Evolutionary conservation across 345 rosid genomes (phyloP).

Genomic region (Salix caprea): DNA sequence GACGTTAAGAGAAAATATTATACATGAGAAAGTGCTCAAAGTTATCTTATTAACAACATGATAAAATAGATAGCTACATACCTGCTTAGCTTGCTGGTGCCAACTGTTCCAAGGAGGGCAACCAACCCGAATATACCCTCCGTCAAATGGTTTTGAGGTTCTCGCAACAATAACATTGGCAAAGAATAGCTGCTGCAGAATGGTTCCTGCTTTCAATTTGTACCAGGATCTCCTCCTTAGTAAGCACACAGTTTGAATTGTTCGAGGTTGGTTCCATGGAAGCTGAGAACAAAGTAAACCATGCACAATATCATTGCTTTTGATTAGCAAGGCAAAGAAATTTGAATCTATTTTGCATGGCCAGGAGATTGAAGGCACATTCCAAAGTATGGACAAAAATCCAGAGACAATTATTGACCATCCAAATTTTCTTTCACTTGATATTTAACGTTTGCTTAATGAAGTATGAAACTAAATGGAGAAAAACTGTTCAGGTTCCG

Average conservation of each 20-base stretch:
- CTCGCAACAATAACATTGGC: constrained; percentile 16
- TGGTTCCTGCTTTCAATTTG: constrained; percentile 31
- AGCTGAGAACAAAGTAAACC: constrained; percentile 24
- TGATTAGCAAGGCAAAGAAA: not conserved
- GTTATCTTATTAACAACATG: not conserved
- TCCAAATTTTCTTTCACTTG: too few species aligned
- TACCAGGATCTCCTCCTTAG: constrained; percentile 42
- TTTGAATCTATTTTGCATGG: too few species aligned
- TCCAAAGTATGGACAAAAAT: too few species aligned
- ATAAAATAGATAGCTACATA: not conserved
- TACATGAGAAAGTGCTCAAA: not conserved
- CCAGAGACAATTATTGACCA: too few species aligned
- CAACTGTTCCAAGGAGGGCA: constrained; percentile 55
- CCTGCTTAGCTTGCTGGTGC: constrained; percentile 54
- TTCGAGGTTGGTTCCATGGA: constrained; percentile 28
- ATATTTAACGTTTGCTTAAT: too few species aligned
- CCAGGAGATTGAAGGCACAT: too few species aligned
- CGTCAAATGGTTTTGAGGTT: constrained; percentile 15
- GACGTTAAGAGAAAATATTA: not conserved
- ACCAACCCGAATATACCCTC: constrained; percentile 45
- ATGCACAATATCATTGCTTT: not conserved
- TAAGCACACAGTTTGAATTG: constrained; percentile 21
- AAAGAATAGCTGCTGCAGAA: constrained; percentile 47
- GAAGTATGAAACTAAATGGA: not conserved
- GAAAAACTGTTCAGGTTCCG: not conserved